phyloP scores from a whole-genome alignment of 108 stramenopile species.

The Cyclostephanos tholiformis region DNA sequence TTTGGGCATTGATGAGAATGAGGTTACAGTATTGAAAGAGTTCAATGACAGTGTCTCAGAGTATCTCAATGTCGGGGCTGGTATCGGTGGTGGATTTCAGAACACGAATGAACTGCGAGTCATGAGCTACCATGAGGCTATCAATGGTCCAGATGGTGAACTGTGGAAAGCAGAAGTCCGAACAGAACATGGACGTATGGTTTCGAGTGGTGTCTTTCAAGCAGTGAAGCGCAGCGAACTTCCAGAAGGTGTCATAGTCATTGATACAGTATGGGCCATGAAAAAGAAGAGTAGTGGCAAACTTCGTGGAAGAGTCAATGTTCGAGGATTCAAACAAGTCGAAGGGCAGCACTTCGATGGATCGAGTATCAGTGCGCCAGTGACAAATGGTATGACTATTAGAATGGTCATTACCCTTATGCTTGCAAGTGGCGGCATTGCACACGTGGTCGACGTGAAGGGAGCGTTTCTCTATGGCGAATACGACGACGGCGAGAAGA shows the following conservation, averaged over 20 bases:
- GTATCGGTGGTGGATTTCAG: constrained; percentile 8
- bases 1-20: too few relatives aligned
- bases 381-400: background rate
- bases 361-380: background rate
- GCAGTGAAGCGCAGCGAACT: background rate
- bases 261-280: constrained; percentile 1
- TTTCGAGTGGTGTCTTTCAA: background rate
- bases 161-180: constrained; percentile 25
- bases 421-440: background rate
- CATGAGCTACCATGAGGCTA: constrained; percentile 41
- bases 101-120: constrained; percentile 33
- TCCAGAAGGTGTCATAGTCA: background rate
- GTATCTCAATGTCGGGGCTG: too few relatives aligned
- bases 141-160: constrained; percentile 13
- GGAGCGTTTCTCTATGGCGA: constrained; percentile 20
- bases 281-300: constrained; percentile 5
- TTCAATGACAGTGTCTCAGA: too few relatives aligned
- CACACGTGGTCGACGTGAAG: constrained; percentile 3
- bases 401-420: background rate
- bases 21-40: too few relatives aligned
- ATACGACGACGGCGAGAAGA: background rate
- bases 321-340: constrained; percentile 11
- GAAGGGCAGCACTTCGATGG: constrained; percentile 14
- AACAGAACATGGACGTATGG: constrained; percentile 27
- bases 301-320: constrained; percentile 3